These are phyloP conservation scores for Saksenaea oblongispora DNA, from an alignment of 371 early-diverging fungal species.

Conservation along the genomic window DNA sequence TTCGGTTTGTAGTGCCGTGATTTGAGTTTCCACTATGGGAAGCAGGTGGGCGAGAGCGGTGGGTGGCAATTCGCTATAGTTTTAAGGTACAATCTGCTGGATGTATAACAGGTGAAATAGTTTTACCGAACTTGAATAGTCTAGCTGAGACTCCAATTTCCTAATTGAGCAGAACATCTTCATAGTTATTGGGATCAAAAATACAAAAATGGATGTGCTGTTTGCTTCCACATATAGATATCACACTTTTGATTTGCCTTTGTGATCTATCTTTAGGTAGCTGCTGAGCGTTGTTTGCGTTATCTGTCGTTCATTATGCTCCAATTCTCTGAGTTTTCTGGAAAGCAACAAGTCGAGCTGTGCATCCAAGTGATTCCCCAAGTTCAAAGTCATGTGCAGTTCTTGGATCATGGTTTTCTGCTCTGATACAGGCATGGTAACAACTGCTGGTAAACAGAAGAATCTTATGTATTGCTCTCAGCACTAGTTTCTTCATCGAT, in stretches of 20 bases:
- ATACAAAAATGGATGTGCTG: no score
- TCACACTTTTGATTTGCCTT: no score
- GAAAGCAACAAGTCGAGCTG: not conserved
- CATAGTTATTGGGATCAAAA: not conserved
- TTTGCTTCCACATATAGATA: no score
- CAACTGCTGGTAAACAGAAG: not conserved
- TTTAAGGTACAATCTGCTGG: not conserved
- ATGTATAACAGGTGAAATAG: not conserved
- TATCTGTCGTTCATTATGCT: not conserved
- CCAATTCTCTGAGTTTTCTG: not conserved
- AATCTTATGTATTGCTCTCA: not conserved
- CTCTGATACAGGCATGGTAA: not conserved
- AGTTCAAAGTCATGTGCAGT: not conserved
- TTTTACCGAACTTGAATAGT: not conserved
- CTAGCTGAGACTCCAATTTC: not conserved
- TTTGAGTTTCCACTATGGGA: not conserved
- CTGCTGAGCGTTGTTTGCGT: not conserved
- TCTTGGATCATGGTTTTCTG: not conserved
- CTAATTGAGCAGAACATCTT: not conserved
- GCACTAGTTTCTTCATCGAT: not conserved
- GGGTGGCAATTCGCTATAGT: no score
- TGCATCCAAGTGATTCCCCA: not conserved
- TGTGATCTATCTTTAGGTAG: not conserved
- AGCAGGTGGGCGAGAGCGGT: no score
- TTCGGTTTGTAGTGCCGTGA: conserved; percentile 3